These are phyloP conservation scores for Monosiga brevicollis DNA, from an alignment of 78 protist genomes.

Conservation along the genomic window DNA sequence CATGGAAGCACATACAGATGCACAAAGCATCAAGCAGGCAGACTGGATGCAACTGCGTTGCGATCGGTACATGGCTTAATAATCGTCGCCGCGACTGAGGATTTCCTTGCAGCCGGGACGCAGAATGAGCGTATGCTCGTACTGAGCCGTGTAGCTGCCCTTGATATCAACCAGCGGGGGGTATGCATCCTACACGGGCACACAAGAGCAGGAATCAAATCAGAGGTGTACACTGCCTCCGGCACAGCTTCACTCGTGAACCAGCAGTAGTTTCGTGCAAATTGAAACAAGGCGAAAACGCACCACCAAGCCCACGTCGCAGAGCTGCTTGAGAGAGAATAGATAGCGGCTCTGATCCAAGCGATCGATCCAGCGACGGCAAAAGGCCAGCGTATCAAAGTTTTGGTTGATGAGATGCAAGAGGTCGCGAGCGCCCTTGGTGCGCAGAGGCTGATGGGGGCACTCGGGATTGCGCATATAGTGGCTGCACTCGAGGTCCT, in stretches of 20 bases:
- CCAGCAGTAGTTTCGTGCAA: too few species aligned
- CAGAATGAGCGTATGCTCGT: conserved; percentile 87
- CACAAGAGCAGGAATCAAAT: too few species aligned
- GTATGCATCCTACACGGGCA: conserved; percentile 32
- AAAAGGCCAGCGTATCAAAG: conserved; percentile 94
- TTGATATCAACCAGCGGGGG: conserved; percentile 90
- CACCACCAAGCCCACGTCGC: conserved; percentile 59
- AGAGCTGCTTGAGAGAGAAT: conserved; percentile 64
- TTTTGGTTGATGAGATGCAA: conserved; percentile 62
- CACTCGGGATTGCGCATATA: conserved; percentile 73
- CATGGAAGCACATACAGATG: background rate
- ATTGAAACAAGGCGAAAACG: background rate
- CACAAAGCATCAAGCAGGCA: background rate
- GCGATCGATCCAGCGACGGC: conserved; percentile 76
- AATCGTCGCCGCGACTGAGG: conserved; percentile 87
- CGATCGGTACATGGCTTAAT: conserved; percentile 28
- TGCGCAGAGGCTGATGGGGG: conserved; percentile 15
- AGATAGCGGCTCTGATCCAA: conserved; percentile 38
- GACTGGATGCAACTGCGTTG: background rate
- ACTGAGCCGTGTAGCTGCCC: conserved; percentile 91
- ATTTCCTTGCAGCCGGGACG: conserved; percentile 91
- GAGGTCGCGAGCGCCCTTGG: conserved; percentile 26
- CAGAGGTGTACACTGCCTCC: too few species aligned
- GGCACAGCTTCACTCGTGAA: too few species aligned
- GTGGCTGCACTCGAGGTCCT: conserved; percentile 84